Evolutionary conservation across 116 monocot genomes (phyloP), one percentile per base, ranked within the genome.

Genomic region (Papilionanthe hybrid): DNA sequence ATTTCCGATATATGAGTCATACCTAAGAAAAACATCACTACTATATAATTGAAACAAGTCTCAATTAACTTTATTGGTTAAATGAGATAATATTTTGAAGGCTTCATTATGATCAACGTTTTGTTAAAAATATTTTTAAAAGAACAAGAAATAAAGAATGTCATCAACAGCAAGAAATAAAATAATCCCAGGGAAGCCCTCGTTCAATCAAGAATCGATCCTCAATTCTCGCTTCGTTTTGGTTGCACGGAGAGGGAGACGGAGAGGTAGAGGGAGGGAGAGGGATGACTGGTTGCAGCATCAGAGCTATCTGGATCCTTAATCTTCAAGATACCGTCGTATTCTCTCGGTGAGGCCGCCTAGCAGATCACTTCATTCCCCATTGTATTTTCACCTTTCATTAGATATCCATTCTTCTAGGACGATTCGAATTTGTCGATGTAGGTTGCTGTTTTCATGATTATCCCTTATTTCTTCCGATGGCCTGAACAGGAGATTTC

Each of bases 271-370:
- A 22, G 77, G 7, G 30, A 11, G 15, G 55, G 28, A 20, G 68
- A 22, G 30, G 9, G 37, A 86, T 86, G 83, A 78, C 84, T 5
- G 81, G 87, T 58, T 92, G 92, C 78, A 94, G 96, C 81, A 91
- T 96, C 77, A 75, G 96, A 81, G 93, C 94, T 17, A 79, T 96
- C 3, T 96, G 96, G 96, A 92, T 96, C 83, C 82, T 96, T 76
- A 90, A 81, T 71, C 41, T 82, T 41, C 89, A 91, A 49, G 92
- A 94, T 78, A 41, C 88, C 69, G 86, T 96, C 82, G 89, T 91
- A 89, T 96, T 96, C 84, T 96, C 96, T 82, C 89, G 91, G 96
- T 93, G 44, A 48, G 29, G 12, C 27, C 18, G 22, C 66, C 1
- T 69, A 11, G 42, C 63, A 20, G 22, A 72, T 15, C 49, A 79